phyloP scores from a whole-genome alignment of 345 rosid genomes.

The Eucalyptus erythrocorys region DNA sequence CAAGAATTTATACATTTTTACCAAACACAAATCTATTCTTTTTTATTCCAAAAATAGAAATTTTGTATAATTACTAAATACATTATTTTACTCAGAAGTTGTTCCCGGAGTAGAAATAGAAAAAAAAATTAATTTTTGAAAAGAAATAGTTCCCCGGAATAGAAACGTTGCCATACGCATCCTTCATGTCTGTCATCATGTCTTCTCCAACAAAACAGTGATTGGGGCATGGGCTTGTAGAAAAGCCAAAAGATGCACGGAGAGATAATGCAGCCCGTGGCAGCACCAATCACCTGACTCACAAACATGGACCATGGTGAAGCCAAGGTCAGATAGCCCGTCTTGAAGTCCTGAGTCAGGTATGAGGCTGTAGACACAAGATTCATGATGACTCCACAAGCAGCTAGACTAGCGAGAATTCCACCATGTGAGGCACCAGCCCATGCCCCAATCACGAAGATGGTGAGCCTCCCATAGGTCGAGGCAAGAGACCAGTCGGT shows the following conservation, averaged over 20 bases:
- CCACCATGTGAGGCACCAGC: constrained; percentile 3
- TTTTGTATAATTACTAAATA: too few relatives aligned
- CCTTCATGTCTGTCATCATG: too few relatives aligned
- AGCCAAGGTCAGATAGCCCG: constrained; percentile 6
- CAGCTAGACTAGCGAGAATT: constrained; percentile 3
- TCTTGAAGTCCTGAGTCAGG: constrained; percentile 11
- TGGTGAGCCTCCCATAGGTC: not conserved
- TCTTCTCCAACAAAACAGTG: too few relatives aligned
- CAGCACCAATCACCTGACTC: constrained; percentile 13
- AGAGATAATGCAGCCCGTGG: constrained; percentile 11
- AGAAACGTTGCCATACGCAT: too few relatives aligned
- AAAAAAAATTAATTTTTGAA: too few relatives aligned
- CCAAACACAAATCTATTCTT: too few relatives aligned
- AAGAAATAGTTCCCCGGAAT: too few relatives aligned
- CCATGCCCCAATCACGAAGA: constrained; percentile 10
- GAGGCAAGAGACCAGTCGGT: not conserved
- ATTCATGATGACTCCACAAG: constrained; percentile 16
- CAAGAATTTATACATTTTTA: too few relatives aligned
- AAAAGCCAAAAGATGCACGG: constrained; percentile 7
- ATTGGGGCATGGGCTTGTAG: too few relatives aligned
- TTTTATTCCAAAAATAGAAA: too few relatives aligned
- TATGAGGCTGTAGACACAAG: constrained; percentile 9
- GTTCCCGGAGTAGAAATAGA: too few relatives aligned
- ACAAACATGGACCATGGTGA: constrained; percentile 15
- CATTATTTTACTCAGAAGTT: too few relatives aligned